phyloP scores from a whole-genome alignment of 192 early-diverging fungal species.

The Coemansia brasiliensis region DNA sequence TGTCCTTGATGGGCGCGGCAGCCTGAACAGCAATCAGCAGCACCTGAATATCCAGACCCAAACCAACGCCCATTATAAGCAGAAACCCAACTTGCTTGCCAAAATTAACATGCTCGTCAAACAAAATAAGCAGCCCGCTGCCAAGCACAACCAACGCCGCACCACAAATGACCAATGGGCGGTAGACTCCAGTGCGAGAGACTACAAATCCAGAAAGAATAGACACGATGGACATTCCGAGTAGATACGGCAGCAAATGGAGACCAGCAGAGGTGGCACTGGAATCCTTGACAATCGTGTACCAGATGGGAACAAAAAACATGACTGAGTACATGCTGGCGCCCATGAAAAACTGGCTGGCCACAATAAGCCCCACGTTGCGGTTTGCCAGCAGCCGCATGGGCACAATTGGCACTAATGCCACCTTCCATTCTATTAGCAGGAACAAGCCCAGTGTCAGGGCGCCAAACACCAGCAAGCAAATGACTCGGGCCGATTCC shows the following conservation, averaged over 20 bases:
- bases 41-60: constrained; percentile 73
- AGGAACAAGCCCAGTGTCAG: constrained; percentile 58
- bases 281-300: constrained; percentile 76
- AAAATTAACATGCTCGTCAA: constrained; percentile 55
- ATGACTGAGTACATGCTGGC: constrained; percentile 62
- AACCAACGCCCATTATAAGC: constrained; percentile 71
- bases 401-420: constrained; percentile 55
- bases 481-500: constrained; percentile 60
- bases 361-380: constrained; percentile 60
- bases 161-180: constrained; percentile 64
- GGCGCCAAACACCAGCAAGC: constrained; percentile 55
- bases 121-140: constrained; percentile 62
- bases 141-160: constrained; percentile 63
- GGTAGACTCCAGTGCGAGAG: constrained; percentile 59
- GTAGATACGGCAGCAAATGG: constrained; percentile 69
- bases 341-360: constrained; percentile 64
- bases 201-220: constrained; percentile 67
- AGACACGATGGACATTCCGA: constrained; percentile 67
- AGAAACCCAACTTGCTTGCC: constrained; percentile 62
- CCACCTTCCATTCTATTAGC: constrained; percentile 63
- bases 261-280: constrained; percentile 73
- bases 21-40: constrained; percentile 74
- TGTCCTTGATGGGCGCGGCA: constrained; percentile 60
- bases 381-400: constrained; percentile 62
- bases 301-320: constrained; percentile 80